Evolutionary conservation across 768 basidiomycete species (phyloP).

Genomic region (Ramaria sp.): DNA sequence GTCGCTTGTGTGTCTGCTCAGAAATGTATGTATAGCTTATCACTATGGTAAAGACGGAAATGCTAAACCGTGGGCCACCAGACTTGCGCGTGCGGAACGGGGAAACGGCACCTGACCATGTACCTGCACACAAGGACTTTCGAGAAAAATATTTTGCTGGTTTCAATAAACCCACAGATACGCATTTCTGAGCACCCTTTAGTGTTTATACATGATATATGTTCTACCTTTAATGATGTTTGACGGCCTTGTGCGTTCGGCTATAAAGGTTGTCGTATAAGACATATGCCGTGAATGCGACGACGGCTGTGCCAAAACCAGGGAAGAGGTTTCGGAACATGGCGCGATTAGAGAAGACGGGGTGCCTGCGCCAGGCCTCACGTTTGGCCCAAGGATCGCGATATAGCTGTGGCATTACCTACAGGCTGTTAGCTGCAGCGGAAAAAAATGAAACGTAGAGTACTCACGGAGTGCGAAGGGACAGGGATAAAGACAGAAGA

Average conservation of each 20-base stretch:
- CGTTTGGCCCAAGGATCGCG: constrained; percentile 92
- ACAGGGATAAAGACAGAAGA: not conserved
- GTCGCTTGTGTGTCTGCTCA: constrained; percentile 3
- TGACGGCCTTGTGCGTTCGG: constrained; percentile 12
- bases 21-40: constrained; percentile 52
- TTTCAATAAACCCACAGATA: constrained; percentile 42
- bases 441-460: not conserved
- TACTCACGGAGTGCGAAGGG: not conserved
- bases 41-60: constrained; percentile 66
- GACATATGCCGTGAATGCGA: constrained; percentile 88
- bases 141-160: constrained; percentile 80
- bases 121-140: constrained; percentile 86
- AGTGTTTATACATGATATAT: not conserved
- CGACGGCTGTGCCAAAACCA: constrained; percentile 87
- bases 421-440: constrained; percentile 14
- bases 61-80: constrained; percentile 29
- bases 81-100: constrained; percentile 32
- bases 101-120: constrained; percentile 22
- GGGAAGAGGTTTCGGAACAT: constrained; percentile 92
- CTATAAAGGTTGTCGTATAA: constrained; percentile 64
- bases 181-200: not conserved
- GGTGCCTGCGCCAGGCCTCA: constrained; percentile 86
- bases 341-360: constrained; percentile 75
- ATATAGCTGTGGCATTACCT: constrained; percentile 62
- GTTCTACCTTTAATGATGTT: not conserved